Evolutionary conservation across 371 early-diverging fungal species (phyloP).

Genomic region (Apophysomyces elegans): DNA sequence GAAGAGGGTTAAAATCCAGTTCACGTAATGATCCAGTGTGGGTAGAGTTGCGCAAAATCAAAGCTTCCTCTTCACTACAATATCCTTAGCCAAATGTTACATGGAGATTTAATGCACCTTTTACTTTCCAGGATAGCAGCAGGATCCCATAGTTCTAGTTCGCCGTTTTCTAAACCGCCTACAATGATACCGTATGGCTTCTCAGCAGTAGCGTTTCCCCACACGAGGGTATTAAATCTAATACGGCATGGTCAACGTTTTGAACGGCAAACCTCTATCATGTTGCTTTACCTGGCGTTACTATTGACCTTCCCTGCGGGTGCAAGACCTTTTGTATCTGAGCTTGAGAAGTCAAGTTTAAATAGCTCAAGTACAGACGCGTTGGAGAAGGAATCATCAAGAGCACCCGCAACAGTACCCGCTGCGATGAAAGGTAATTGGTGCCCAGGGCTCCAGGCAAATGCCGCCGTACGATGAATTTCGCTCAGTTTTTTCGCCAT

Average conservation of each 20-base stretch:
- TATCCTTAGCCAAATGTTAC: background rate
- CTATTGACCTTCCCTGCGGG: slow-evolving; percentile 68
- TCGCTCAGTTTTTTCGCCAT: slow-evolving; percentile 67
- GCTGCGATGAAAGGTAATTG: slow-evolving; percentile 80
- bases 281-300: slow-evolving; percentile 61
- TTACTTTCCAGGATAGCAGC: slow-evolving; percentile 67
- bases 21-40: slow-evolving; percentile 93
- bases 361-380: slow-evolving; percentile 91
- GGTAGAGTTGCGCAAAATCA: slow-evolving; percentile 69
- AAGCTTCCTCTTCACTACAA: slow-evolving; percentile 30
- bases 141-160: slow-evolving; percentile 89
- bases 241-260: background rate
- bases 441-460: slow-evolving; percentile 85
- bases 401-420: slow-evolving; percentile 95
- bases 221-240: slow-evolving; percentile 84
- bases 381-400: slow-evolving; percentile 94
- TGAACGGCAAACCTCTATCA: background rate
- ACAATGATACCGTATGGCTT: slow-evolving; percentile 85
- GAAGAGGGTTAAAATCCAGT: slow-evolving; percentile 90
- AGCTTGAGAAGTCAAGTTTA: slow-evolving; percentile 69
- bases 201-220: slow-evolving; percentile 67
- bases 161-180: slow-evolving; percentile 95
- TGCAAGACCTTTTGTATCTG: slow-evolving; percentile 31
- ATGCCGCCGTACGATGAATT: slow-evolving; percentile 80
- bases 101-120: slow-evolving; percentile 38